Evolutionary conservation across 257 asterid species (phyloP).

Genomic region (Capsicum baccatum): DNA sequence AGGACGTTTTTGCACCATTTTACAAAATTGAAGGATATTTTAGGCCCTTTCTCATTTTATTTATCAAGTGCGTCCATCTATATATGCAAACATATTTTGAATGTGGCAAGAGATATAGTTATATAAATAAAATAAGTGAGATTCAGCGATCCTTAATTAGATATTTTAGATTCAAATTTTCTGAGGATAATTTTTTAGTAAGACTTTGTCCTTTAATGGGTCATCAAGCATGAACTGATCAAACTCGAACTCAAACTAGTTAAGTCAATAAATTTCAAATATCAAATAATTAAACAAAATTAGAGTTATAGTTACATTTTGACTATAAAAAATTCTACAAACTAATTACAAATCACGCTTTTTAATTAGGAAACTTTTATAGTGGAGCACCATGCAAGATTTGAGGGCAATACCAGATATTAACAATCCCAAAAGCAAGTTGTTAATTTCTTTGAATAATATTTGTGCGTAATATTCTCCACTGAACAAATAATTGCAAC

Average conservation of each 20-base stretch:
- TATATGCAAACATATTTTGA: too few species aligned
- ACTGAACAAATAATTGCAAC: constrained; percentile 10
- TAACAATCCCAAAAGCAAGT: constrained; percentile 9
- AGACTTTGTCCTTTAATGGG: too few species aligned
- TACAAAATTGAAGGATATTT: too few species aligned
- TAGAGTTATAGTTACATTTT: background rate
- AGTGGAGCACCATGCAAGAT: constrained; percentile 28
- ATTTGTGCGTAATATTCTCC: background rate
- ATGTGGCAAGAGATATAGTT: too few species aligned
- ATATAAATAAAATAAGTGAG: too few species aligned
- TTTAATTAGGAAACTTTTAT: background rate
- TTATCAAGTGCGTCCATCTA: too few species aligned
- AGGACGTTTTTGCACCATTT: too few species aligned
- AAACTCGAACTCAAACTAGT: background rate
- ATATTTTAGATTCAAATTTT: background rate
- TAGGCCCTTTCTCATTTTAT: too few species aligned
- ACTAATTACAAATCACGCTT: background rate
- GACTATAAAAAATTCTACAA: background rate
- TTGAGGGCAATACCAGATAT: background rate
- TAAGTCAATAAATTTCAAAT: background rate
- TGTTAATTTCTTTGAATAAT: background rate
- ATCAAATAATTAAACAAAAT: background rate
- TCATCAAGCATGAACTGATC: too few species aligned
- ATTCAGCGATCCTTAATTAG: too few species aligned
- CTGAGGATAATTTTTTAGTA: background rate